These are phyloP conservation scores for Delonix regia DNA, from an alignment of 306 rosid genomes.

Conservation along the genomic window DNA sequence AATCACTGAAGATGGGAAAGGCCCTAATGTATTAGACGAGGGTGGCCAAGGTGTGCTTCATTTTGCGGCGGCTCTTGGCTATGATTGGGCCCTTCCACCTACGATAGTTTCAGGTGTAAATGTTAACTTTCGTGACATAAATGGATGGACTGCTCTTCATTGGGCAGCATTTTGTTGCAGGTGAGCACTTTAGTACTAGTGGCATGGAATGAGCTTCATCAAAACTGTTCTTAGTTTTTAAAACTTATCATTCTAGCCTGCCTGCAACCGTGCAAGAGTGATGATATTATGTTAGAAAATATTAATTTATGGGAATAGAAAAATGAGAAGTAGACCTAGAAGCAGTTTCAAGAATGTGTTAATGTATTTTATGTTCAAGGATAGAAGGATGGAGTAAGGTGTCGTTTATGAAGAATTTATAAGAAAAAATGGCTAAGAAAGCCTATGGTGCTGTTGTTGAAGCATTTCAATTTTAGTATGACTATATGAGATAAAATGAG, in stretches of 20 bases:
- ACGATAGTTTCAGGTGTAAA: conserved; percentile 73
- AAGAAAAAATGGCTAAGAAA: background rate
- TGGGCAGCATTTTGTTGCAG: conserved; percentile 97
- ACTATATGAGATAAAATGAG: background rate
- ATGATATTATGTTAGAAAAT: background rate
- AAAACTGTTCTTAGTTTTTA: conserved; percentile 18
- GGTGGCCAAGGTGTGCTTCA: conserved; percentile 90
- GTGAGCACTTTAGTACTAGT: conserved; percentile 47
- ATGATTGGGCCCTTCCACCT: conserved; percentile 86
- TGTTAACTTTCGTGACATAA: conserved; percentile 82
- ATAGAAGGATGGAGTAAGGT: conserved; percentile 1
- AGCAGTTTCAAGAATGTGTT: conserved; percentile 15
- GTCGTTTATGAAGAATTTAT: background rate
- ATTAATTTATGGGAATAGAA: background rate
- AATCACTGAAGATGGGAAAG: conserved; percentile 78
- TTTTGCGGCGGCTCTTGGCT: conserved; percentile 89
- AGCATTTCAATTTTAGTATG: background rate
- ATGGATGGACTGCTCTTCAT: conserved; percentile 97
- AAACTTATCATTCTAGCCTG: conserved; percentile 3
- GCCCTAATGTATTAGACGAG: conserved; percentile 76
- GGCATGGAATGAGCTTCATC: conserved; percentile 4
- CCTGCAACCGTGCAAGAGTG: conserved; percentile 16
- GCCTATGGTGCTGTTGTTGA: conserved; percentile 6
- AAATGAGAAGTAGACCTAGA: conserved; percentile 26
- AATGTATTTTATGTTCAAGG: conserved; percentile 21